Evolutionary conservation across 1,139 yeast genomes (phyloP).

Genomic region (Candida mesenterica): DNA sequence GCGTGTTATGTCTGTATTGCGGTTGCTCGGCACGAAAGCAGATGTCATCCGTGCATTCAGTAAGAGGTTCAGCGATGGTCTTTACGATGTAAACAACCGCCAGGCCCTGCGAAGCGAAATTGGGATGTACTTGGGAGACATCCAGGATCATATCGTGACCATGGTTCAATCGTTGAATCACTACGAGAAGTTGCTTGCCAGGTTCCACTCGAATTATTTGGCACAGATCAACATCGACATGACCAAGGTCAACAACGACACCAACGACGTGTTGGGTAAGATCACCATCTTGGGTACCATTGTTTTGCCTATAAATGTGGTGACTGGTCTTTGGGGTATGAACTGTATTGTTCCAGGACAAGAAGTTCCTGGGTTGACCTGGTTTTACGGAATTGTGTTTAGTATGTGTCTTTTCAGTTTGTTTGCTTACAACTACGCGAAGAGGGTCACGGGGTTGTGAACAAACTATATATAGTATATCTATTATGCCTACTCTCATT

Average conservation of each 20-base stretch:
- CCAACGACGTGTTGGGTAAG: slow-evolving; percentile 93
- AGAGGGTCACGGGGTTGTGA: slow-evolving; percentile 41
- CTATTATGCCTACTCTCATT: background rate
- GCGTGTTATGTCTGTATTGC: slow-evolving; percentile 83
- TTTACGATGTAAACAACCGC: slow-evolving; percentile 40
- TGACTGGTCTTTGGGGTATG: slow-evolving; percentile 99
- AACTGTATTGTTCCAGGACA: slow-evolving; percentile 96
- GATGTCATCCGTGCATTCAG: slow-evolving; percentile 95
- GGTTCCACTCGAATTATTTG: slow-evolving; percentile 91
- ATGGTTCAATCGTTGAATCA: slow-evolving; percentile 95
- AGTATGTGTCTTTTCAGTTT: slow-evolving; percentile 39
- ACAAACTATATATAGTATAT: slow-evolving; percentile 2
- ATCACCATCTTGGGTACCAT: slow-evolving; percentile 93
- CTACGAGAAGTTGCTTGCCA: slow-evolving; percentile 86
- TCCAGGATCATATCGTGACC: slow-evolving; percentile 91
- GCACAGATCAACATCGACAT: slow-evolving; percentile 97
- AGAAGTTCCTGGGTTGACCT: slow-evolving; percentile 61
- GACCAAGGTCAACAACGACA: slow-evolving; percentile 96
- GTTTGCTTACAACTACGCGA: slow-evolving; percentile 43
- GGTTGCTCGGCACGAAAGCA: slow-evolving; percentile 87
- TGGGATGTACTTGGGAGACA: slow-evolving; percentile 81
- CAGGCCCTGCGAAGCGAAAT: slow-evolving; percentile 35
- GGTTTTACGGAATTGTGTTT: slow-evolving; percentile 64
- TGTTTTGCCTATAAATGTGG: slow-evolving; percentile 88
- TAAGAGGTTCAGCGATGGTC: slow-evolving; percentile 81